Evolutionary conservation across 768 basidiomycete species (phyloP).

Genomic region (Hygrophoropsis aurantiaca): DNA sequence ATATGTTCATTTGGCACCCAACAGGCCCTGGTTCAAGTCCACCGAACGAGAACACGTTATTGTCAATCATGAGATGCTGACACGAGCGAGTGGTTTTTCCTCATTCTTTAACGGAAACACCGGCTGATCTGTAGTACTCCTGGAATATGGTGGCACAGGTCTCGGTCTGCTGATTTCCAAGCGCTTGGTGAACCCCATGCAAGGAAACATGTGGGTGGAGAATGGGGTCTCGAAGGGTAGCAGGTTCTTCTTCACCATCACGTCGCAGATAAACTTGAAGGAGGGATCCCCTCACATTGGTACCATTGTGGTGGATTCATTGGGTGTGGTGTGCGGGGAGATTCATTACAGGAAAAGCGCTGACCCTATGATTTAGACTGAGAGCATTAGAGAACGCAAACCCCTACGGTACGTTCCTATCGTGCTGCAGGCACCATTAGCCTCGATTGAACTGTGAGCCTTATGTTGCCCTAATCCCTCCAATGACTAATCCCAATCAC

Average conservation of each 20-base stretch:
- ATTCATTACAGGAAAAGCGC: not conserved
- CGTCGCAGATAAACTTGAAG: slow-evolving; percentile 77
- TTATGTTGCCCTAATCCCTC: slow-evolving; percentile 1
- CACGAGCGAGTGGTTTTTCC: slow-evolving; percentile 56
- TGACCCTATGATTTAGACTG: slow-evolving; percentile 57
- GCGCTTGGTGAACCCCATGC: slow-evolving; percentile 94
- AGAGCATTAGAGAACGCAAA: slow-evolving; percentile 87
- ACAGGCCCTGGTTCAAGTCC: too few relatives aligned
- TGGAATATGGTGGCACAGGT: slow-evolving; percentile 98
- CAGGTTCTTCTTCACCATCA: slow-evolving; percentile 96
- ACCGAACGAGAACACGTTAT: too few relatives aligned
- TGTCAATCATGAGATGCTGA: slow-evolving; percentile 32
- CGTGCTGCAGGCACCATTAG: slow-evolving; percentile 79
- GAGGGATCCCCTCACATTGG: slow-evolving; percentile 86
- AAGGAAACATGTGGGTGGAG: slow-evolving; percentile 99
- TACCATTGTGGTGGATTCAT: slow-evolving; percentile 92
- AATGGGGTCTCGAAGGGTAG: slow-evolving; percentile 90
- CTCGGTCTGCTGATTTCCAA: slow-evolving; percentile 97
- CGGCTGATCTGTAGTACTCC: slow-evolving; percentile 11
- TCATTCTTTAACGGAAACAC: slow-evolving; percentile 5
- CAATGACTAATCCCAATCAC: not conserved
- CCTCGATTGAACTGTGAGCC: slow-evolving; percentile 71
- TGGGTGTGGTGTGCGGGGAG: slow-evolving; percentile 65
- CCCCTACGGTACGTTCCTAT: slow-evolving; percentile 96
- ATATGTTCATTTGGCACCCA: too few relatives aligned